phyloP scores from a whole-genome alignment of 345 rosid species.

The Lagerstroemia speciosa region DNA sequence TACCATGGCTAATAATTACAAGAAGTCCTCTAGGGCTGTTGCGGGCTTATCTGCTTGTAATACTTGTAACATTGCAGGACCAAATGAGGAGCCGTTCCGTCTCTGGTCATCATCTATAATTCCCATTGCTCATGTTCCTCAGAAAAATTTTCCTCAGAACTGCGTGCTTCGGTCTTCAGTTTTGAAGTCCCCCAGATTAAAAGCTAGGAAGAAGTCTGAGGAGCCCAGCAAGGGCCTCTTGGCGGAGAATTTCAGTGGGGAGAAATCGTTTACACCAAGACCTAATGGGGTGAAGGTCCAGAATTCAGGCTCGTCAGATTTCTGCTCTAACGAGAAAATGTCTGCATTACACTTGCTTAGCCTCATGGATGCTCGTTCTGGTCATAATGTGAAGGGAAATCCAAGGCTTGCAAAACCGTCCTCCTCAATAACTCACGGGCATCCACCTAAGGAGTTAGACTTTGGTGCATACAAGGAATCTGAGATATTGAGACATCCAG shows the following conservation, averaged over 20 bases:
- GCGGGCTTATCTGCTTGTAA: constrained; percentile 29
- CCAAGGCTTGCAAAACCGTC: constrained; percentile 39
- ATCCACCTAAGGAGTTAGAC: constrained; percentile 31
- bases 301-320: constrained; percentile 35
- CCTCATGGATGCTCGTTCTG: constrained; percentile 61
- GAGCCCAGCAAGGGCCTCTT: constrained; percentile 38
- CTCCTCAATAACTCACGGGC: constrained; percentile 34
- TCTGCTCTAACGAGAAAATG: constrained; percentile 60
- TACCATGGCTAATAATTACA: not conserved
- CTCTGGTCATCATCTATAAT: constrained; percentile 36
- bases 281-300: constrained; percentile 30
- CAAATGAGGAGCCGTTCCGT: constrained; percentile 37
- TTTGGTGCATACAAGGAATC: constrained; percentile 29
- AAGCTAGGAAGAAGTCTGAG: constrained; percentile 13
- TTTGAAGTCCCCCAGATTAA: constrained; percentile 7
- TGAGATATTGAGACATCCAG: constrained; percentile 23
- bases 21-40: constrained; percentile 10
- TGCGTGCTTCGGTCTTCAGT: constrained; percentile 25
- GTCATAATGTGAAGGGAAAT: constrained; percentile 21
- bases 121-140: constrained; percentile 32
- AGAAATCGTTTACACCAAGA: constrained; percentile 41
- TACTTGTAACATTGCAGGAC: constrained; percentile 40
- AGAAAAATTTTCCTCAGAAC: constrained; percentile 26
- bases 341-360: constrained; percentile 89
- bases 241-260: constrained; percentile 27